Base-by-base conservation (phyloP, 2,329 filamentous ascomycete species). In the Lecanicillium sp. region DNA sequence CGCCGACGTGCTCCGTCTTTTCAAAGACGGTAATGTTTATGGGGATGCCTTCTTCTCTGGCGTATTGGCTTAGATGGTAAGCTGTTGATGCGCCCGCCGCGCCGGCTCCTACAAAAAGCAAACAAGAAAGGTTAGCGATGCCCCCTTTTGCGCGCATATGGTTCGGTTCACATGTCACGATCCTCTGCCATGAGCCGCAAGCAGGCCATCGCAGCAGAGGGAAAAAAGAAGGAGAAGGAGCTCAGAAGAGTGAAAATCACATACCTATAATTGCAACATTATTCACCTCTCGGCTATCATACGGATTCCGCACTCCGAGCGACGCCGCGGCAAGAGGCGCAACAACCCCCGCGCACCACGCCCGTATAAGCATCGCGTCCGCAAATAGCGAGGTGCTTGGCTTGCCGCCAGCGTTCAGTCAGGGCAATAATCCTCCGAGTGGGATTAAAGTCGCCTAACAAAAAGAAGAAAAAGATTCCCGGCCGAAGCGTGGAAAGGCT, bases 21-120 rank as follows among this genome's bases (percentile, higher is more conserved):
- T 98, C 92, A 57, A 90, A 95, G 19, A 98, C 68, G 16, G 88
- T 94, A 51, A 96, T 82, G 48, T 94, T 83, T 42, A 90, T 55
- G 2, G 70, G 64, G 14, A 83, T 59, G 14, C 65, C 65, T n/a
- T 70, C 67, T 42, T 75, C 62, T 4, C 74, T 62, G 16, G 85
- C 83, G 57, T 80, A 89, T 52, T 82, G 76, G 29, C 73, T 71
- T 33, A 98, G 68, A 53, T 90, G 78, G 59, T 92, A 95, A 1
- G 92, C 89, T 3, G 88, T 70, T 2, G 89, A 94, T 4, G 92
- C 78, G 20, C 92, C 92, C 20, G 79, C 90, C 31, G 92, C 82
- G 33, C 92, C 92, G 49, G 90, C 90, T 45, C 92, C 90, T 94
- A 45, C 32, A 19, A 25, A 11, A 11, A 11, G 22, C 7, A 25